Conservation (phyloP, 345 rosid genomes). For the Erysimum cheiranthoides region DNA sequence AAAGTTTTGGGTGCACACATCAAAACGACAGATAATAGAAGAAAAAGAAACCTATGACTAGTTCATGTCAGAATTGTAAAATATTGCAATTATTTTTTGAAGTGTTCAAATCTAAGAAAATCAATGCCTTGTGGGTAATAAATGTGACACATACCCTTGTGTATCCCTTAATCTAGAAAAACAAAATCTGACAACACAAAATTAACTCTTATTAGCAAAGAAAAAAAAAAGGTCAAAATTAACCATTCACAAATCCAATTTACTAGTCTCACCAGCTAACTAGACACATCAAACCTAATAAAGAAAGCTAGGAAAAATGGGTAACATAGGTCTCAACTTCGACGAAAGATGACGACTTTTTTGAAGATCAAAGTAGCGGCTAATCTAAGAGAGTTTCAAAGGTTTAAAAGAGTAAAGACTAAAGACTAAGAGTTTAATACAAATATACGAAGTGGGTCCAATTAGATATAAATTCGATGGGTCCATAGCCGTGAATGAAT, state of each 20-base stretch:
- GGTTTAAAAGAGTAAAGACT: conserved; percentile 40
- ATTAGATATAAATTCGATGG: conserved; percentile 33
- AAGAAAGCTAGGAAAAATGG: conserved; percentile 13
- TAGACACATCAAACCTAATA: conserved; percentile 16
- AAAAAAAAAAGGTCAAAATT: too few species aligned
- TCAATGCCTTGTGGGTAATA: conserved; percentile 36
- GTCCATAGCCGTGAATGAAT: conserved; percentile 29
- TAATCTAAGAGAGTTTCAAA: conserved; percentile 31
- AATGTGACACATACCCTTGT: conserved; percentile 39
- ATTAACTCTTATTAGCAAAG: too few species aligned
- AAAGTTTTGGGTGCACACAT: neutral
- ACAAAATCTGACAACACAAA: conserved; percentile 23
- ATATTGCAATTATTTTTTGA: neutral
- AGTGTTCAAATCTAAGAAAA: neutral
- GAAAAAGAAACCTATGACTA: conserved; percentile 35
- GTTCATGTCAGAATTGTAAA: conserved; percentile 25
- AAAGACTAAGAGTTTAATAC: conserved; percentile 32
- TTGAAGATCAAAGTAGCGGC: conserved; percentile 18
- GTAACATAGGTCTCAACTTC: conserved; percentile 29
- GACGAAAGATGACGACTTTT: conserved; percentile 23
- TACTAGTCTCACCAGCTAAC: conserved; percentile 27
- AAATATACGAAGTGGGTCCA: conserved; percentile 34
- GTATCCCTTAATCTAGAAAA: conserved; percentile 37
- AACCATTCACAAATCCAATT: conserved; percentile 31
- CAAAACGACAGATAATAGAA: conserved; percentile 20